Evolutionary conservation across 2,329 filamentous ascomycete species (phyloP).

Genomic region (Lasiodiplodia hormozganensis): DNA sequence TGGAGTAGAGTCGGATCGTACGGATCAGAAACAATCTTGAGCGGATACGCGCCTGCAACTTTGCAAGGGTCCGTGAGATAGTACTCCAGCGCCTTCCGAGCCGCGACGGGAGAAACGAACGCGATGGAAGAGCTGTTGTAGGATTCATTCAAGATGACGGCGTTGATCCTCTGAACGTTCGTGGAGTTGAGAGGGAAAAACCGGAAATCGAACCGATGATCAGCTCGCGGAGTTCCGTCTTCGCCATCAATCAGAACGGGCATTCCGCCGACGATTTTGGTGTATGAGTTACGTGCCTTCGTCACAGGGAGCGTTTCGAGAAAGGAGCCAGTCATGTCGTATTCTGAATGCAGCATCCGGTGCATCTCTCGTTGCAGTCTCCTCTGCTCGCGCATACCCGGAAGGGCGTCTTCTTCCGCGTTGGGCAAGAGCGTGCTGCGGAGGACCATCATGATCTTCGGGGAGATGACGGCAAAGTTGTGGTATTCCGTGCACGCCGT

Average conservation of each 20-base stretch:
- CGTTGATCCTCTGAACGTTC: slow-evolving; percentile 28
- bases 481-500: slow-evolving; percentile 33
- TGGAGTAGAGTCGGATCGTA: not conserved
- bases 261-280: not conserved
- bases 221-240: not conserved
- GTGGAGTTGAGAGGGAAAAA: slow-evolving; percentile 22
- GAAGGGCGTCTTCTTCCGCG: slow-evolving; percentile 31
- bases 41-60: not conserved
- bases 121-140: not conserved
- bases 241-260: not conserved
- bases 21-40: not conserved
- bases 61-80: not conserved
- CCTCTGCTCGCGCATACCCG: not conserved
- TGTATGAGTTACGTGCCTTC: slow-evolving; percentile 31
- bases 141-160: slow-evolving; percentile 26
- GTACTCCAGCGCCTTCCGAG: not conserved
- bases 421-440: slow-evolving; percentile 34
- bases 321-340: slow-evolving; percentile 25
- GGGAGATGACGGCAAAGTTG: slow-evolving; percentile 33
- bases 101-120: not conserved
- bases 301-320: slow-evolving; percentile 31
- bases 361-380: not conserved
- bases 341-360: slow-evolving; percentile 2
- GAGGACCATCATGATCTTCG: slow-evolving; percentile 37
- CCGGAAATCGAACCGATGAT: slow-evolving; percentile 20